Conservation (phyloP, 164 flowering plant species). For the Brasenia schreberi region DNA sequence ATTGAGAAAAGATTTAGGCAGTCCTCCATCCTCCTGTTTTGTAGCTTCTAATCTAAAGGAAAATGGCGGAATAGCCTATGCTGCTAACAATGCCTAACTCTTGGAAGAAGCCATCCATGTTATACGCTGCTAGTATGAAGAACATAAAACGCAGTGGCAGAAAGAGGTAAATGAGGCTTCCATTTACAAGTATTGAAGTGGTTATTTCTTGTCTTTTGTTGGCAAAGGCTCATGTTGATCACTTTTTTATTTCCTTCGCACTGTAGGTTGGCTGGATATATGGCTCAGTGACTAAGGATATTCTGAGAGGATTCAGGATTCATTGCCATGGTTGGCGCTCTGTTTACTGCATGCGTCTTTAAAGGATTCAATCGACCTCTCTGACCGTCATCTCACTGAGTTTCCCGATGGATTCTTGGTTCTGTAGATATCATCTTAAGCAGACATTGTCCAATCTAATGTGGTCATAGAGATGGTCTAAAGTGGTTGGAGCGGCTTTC, state of each 20-base stretch:
- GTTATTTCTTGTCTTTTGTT: background rate
- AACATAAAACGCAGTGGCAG: constrained; percentile 67
- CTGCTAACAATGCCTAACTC: constrained; percentile 35
- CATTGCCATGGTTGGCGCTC: constrained; percentile 22
- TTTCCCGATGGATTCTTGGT: constrained; percentile 21
- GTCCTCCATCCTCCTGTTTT: constrained; percentile 33
- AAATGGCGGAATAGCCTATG: constrained; percentile 37
- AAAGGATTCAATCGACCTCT: constrained; percentile 24
- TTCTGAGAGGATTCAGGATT: constrained; percentile 21
- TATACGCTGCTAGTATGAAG: constrained; percentile 66
- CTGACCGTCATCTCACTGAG: constrained; percentile 19
- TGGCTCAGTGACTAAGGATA: constrained; percentile 23
- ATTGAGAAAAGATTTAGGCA: constrained; percentile 61
- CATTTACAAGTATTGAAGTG: background rate
- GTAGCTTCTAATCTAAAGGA: constrained; percentile 43
- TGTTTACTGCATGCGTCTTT: constrained; percentile 19
- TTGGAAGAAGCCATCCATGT: constrained; percentile 65
- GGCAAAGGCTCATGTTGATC: too few relatives aligned
- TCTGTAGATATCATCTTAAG: constrained; percentile 22
- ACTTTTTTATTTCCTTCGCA: background rate
- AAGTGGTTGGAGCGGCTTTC: constrained; percentile 20
- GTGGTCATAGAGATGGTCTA: constrained; percentile 17
- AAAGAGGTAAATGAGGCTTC: constrained; percentile 30
- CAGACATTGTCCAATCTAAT: constrained; percentile 11
- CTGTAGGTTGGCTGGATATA: constrained; percentile 21